Percentiles rank a stretch among this genome's conserved stretches.
These are phyloP conservation scores for Zygotorulaspora danielsina DNA, from an alignment of 805 yeast genomes.

Conservation along the genomic window DNA sequence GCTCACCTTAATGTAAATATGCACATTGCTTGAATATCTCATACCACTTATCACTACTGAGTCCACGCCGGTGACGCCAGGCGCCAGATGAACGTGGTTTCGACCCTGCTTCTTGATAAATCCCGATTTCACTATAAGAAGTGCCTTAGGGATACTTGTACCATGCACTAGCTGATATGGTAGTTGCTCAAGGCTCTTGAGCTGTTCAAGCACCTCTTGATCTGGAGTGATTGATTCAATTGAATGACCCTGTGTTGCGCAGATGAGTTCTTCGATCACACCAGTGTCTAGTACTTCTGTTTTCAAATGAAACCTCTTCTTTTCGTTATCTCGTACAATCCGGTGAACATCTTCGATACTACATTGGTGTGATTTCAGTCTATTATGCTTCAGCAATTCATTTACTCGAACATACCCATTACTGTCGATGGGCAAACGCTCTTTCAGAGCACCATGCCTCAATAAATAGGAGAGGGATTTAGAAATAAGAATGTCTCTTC, in stretches of 20 bases:
- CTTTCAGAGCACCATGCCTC: constrained; percentile 80
- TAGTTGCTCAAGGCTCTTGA: constrained; percentile 39
- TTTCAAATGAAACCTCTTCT: constrained; percentile 61
- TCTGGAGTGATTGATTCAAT: constrained; percentile 41
- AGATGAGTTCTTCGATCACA: constrained; percentile 40
- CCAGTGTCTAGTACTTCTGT: constrained; percentile 17
- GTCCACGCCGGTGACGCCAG: constrained; percentile 44
- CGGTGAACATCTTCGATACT: constrained; percentile 53
- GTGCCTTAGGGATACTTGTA: constrained; percentile 51
- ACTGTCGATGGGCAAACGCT: constrained; percentile 56
- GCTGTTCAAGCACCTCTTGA: constrained; percentile 40
- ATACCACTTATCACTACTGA: constrained; percentile 66
- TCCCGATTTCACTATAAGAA: constrained; percentile 44
- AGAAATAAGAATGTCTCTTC: constrained; percentile 56
- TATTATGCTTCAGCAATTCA: constrained; percentile 51
- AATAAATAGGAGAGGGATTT: constrained; percentile 70
- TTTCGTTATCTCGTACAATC: constrained; percentile 62
- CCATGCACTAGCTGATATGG: constrained; percentile 73
- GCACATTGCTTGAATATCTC: constrained; percentile 49
- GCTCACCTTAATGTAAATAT: constrained; percentile 58
- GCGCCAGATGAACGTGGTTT: constrained; percentile 83
- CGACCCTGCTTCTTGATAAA: constrained; percentile 69
- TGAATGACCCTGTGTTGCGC: constrained; percentile 95
- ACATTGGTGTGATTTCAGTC: constrained; percentile 53
- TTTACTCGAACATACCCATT: constrained; percentile 61